phyloP scores from a whole-genome alignment of 2,329 filamentous ascomycete genomes.

The Penicillium sumatraense region DNA sequence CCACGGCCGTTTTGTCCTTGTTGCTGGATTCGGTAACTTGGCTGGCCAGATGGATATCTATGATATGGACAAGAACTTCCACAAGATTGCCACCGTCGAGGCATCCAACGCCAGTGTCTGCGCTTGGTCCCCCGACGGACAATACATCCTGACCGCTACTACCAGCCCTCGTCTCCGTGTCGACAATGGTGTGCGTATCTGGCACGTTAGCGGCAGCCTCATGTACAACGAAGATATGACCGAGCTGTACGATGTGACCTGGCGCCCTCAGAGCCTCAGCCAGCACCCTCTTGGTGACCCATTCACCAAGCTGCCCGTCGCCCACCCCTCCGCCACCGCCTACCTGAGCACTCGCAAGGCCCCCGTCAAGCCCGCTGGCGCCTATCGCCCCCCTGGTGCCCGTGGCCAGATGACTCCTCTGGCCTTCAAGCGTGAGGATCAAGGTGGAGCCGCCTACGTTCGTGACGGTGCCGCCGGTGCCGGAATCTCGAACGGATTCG shows the following conservation, averaged over 20 bases:
- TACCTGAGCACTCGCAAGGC: slow-evolving; percentile 89
- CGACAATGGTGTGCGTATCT: slow-evolving; percentile 94
- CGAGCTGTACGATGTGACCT: slow-evolving; percentile 88
- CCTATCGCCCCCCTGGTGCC: slow-evolving; percentile 92
- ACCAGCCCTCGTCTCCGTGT: slow-evolving; percentile 93
- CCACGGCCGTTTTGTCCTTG: slow-evolving; percentile 86
- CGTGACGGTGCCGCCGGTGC: slow-evolving; percentile 73
- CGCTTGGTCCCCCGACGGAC: slow-evolving; percentile 95
- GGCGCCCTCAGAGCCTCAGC: slow-evolving; percentile 75
- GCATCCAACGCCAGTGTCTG: slow-evolving; percentile 95
- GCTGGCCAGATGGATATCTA: slow-evolving; percentile 98
- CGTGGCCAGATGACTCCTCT: slow-evolving; percentile 86
- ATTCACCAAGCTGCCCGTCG: slow-evolving; percentile 72
- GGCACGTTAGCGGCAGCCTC: slow-evolving; percentile 84
- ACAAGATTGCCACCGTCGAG: slow-evolving; percentile 91
- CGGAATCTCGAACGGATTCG: slow-evolving; percentile 74
- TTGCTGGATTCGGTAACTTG: slow-evolving; percentile 96
- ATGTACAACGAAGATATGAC: slow-evolving; percentile 97
- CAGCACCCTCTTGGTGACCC: slow-evolving; percentile 70
- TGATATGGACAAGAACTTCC: slow-evolving; percentile 91
- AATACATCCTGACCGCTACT: slow-evolving; percentile 95
- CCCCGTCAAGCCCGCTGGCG: slow-evolving; percentile 94
- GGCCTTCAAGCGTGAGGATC: slow-evolving; percentile 96
- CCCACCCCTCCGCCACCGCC: slow-evolving; percentile 80
- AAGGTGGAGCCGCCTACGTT: slow-evolving; percentile 87